Conservation (phyloP, 2,329 filamentous ascomycete genomes). For the Knufia fluminis region DNA sequence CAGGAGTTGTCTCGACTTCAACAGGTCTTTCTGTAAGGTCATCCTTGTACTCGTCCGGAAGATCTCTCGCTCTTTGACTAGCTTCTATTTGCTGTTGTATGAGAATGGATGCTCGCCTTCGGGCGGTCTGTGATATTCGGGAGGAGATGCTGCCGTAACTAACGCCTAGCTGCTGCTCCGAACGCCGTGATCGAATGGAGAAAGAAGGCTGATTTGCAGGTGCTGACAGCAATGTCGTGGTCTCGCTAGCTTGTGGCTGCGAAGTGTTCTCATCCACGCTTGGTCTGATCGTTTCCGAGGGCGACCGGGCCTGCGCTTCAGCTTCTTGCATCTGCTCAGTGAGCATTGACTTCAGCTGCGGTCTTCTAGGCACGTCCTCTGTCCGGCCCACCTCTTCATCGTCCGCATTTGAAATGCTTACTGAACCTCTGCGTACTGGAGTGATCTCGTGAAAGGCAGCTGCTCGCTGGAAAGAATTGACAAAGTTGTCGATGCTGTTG, state of each 20-base stretch:
- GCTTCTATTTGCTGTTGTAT: constrained; percentile 44
- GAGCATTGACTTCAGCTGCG: constrained; percentile 4
- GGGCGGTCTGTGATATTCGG: constrained; percentile 47
- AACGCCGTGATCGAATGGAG: constrained; percentile 4
- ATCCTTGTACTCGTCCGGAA: constrained; percentile 19
- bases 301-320: constrained; percentile 12
- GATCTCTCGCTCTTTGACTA: constrained; percentile 30
- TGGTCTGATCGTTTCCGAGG: constrained; percentile 21
- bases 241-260: constrained; percentile 19
- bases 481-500: constrained; percentile 91
- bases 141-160: constrained; percentile 52
- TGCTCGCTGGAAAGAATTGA: constrained; percentile 83
- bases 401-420: constrained; percentile 51
- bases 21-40: constrained; percentile 10
- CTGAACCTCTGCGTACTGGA: constrained; percentile 60
- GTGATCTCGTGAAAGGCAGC: constrained; percentile 82
- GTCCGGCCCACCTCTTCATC: constrained; percentile 41
- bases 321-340: constrained; percentile 10
- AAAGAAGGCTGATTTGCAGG: constrained; percentile 10
- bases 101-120: constrained; percentile 46
- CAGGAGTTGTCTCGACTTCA: constrained; percentile 19
- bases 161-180: constrained; percentile 32
- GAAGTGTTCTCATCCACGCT: constrained; percentile 23
- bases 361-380: constrained; percentile 15
- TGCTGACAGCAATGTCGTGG: constrained; percentile 18